phyloP scores from a whole-genome alignment of 805 yeast genomes.

The Metschnikowia proteae region DNA sequence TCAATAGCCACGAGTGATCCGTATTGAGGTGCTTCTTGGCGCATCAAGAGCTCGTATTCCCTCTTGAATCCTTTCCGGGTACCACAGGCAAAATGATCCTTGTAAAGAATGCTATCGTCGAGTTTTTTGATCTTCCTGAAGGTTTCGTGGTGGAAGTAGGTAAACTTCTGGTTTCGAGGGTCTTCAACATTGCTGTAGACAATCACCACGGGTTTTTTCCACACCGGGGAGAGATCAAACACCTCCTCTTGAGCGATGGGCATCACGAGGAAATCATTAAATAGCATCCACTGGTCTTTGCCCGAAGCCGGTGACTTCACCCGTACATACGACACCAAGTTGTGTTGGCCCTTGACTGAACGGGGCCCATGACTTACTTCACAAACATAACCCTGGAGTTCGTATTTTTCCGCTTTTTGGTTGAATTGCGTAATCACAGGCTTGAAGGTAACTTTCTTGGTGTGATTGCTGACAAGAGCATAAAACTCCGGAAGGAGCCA shows the following conservation, averaged over 20 bases:
- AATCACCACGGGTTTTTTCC: slow-evolving; percentile 81
- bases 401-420: slow-evolving; percentile 46
- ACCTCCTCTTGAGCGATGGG: slow-evolving; percentile 76
- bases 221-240: slow-evolving; percentile 61
- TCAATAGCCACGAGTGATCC: slow-evolving; percentile 89
- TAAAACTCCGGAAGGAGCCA: slow-evolving; percentile 67
- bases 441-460: slow-evolving; percentile 35
- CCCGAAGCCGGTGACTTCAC: slow-evolving; percentile 26
- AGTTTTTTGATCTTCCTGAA: slow-evolving; percentile 28
- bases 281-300: slow-evolving; percentile 64
- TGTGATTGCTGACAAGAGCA: slow-evolving; percentile 29
- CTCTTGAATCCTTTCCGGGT: slow-evolving; percentile 53
- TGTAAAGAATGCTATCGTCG: slow-evolving; percentile 62
- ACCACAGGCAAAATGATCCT: slow-evolving; percentile 70
- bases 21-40: slow-evolving; percentile 64
- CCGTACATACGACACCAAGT: slow-evolving; percentile 57
- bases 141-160: slow-evolving; percentile 26
- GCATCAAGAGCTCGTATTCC: slow-evolving; percentile 67
- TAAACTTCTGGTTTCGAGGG: slow-evolving; percentile 40
- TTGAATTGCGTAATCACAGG: slow-evolving; percentile 26
- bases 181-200: slow-evolving; percentile 55
- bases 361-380: slow-evolving; percentile 51
- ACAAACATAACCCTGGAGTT: slow-evolving; percentile 66
- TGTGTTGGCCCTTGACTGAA: slow-evolving; percentile 42
- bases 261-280: slow-evolving; percentile 87